Conservation (phyloP, 495 filamentous ascomycete genomes). For the Tuber indicum region DNA sequence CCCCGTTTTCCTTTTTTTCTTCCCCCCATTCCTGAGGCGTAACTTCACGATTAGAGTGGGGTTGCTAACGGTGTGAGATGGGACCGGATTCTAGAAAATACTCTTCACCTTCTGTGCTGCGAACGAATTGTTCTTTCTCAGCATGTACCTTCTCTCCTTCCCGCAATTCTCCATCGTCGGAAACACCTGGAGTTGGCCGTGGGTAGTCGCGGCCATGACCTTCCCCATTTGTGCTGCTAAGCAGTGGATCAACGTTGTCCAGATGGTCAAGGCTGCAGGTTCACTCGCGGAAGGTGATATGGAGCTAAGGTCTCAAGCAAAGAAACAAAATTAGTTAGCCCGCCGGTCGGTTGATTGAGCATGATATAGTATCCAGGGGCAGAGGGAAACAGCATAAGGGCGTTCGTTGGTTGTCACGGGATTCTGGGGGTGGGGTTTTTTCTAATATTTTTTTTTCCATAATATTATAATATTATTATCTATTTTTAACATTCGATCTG, state of each 20-base stretch:
- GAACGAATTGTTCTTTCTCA: conserved; percentile 96
- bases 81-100: conserved; percentile 60
- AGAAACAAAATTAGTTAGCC: conserved; percentile 9
- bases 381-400: neutral
- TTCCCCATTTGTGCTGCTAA: conserved; percentile 83
- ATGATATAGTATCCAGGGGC: neutral
- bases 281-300: conserved; percentile 91
- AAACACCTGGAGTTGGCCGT: conserved; percentile 54
- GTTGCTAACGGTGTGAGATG: neutral
- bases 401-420: neutral
- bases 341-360: neutral
- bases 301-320: conserved; percentile 47
- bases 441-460: neutral
- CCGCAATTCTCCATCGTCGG: conserved; percentile 60
- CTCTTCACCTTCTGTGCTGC: conserved; percentile 83
- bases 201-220: conserved; percentile 76
- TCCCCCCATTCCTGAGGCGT: neutral
- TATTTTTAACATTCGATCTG: neutral
- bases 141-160: conserved; percentile 94
- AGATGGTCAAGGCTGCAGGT: conserved; percentile 84
- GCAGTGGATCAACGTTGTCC: conserved; percentile 89
- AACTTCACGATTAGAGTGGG: neutral
- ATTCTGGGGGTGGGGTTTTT: neutral
- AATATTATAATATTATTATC: neutral
- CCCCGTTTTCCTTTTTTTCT: conserved; percentile 9